Base-by-base conservation (phyloP, 2,329 filamentous ascomycete species). In the Pseudogymnoascus sp. region DNA sequence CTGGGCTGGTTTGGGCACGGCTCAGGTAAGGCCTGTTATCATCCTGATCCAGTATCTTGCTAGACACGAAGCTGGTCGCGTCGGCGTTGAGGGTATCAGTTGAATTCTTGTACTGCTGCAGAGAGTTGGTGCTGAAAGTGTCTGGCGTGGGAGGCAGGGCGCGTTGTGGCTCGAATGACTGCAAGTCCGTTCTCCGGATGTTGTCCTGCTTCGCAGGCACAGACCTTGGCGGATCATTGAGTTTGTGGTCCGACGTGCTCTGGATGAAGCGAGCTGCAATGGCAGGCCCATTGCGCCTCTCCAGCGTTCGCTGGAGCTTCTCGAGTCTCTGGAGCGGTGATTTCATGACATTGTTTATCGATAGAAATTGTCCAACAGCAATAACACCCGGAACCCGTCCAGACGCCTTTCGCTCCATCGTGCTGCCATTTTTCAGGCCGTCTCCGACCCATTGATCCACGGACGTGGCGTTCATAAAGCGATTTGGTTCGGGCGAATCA, bases 291-390 rank as follows among this genome's bases (percentile, higher is more conserved):
- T 60, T 60, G 4, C 59, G 59, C 11, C 37, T 60, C 19, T 10
- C 72, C 70, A 2, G 65, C 64, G 17, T 76, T 71, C 4, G 73
- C 71, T 78, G 78, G 37, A 79, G 70, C 64, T 75, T 79, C 66
- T 83, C 82, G 7, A 83, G 70, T 37, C 77, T 77, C 68, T 84
- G 81, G 1, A 83, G 72, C 0, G 83, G 83, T 1, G 81, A 83
- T 7, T 77, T 78, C 3, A 83, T 68, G 21, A 82, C 72, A 44
- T 80, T 76, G 10, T 77, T 78, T 60, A 83, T 76, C 0, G 80
- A 79, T 42, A 77, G 75, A 44, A 78, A 79, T 33, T 78, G 76
- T 1, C 71, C 46, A 4, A 56, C 46, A 2, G 46, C 46, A 3
- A 56, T 26, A 56, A 56, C 46, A 19, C 46, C 46, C 67, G 3